Percentiles rank a stretch among this genome's conserved stretches.
These are phyloP conservation scores for Microcyclosporella mali DNA, from an alignment of 2,329 filamentous ascomycete species.

Conservation along the genomic window DNA sequence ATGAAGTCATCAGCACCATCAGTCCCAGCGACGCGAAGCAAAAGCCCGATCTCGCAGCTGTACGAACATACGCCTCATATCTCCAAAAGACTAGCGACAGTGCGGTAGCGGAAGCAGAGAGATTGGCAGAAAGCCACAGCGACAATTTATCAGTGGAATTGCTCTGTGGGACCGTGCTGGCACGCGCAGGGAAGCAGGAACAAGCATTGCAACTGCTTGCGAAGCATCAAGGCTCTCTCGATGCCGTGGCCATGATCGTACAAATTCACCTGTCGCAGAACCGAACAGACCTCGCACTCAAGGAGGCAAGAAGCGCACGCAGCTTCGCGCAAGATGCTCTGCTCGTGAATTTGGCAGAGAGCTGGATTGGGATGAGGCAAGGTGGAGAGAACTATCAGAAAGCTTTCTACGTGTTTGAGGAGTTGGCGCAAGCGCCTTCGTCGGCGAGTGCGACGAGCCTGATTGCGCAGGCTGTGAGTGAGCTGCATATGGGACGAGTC, in stretches of 20 bases:
- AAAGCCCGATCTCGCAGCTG: conserved; percentile 65
- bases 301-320: conserved; percentile 79
- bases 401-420: conserved; percentile 95
- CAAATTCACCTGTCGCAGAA: conserved; percentile 93
- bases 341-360: conserved; percentile 88
- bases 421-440: conserved; percentile 80
- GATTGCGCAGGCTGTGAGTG: conserved; percentile 81
- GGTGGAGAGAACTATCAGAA: conserved; percentile 95
- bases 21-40: conserved; percentile 55
- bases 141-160: conserved; percentile 80
- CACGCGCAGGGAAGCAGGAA: conserved; percentile 73
- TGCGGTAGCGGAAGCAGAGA: conserved; percentile 55
- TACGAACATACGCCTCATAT: conserved; percentile 68
- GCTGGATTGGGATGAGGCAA: conserved; percentile 86
- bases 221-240: conserved; percentile 75
- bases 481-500: conserved; percentile 80
- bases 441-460: conserved; percentile 70
- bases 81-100: conserved; percentile 22
- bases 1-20: conserved; percentile 63
- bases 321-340: conserved; percentile 94
- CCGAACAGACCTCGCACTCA: conserved; percentile 79
- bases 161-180: conserved; percentile 72
- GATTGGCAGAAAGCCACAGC: conserved; percentile 57
- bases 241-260: conserved; percentile 76
- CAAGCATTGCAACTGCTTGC: conserved; percentile 73